Conservation (phyloP, 305 asterid genomes). For the Stenogyne calaminthoides region DNA sequence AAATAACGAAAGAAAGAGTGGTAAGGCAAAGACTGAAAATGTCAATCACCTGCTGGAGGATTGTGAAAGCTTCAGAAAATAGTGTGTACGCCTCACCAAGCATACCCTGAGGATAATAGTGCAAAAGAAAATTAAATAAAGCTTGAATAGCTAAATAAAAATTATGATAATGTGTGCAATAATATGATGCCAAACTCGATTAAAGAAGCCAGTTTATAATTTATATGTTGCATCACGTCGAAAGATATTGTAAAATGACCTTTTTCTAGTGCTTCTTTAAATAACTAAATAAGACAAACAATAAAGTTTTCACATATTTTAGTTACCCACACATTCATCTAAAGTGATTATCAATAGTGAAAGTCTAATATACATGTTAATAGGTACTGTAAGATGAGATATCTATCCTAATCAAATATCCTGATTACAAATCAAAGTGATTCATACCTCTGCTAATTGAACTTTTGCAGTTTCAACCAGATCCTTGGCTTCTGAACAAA, state of each 20-base stretch:
- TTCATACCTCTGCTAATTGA: conserved; percentile 81
- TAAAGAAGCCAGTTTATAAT: not conserved
- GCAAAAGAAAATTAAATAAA: conserved; percentile 12
- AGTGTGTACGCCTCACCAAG: conserved; percentile 73
- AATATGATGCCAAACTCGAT: conserved; percentile 7
- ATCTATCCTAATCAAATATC: conserved; percentile 2
- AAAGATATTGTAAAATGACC: not conserved
- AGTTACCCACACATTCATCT: conserved; percentile 10
- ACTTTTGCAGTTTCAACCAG: conserved; percentile 86
- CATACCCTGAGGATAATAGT: conserved; percentile 56
- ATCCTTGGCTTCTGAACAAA: conserved; percentile 87
- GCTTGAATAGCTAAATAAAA: not conserved
- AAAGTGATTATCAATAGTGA: not conserved
- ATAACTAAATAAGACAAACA: conserved; percentile 13
- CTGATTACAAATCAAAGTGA: conserved; percentile 21
- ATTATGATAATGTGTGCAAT: not conserved
- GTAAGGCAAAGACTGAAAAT: conserved; percentile 4
- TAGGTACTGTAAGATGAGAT: not conserved
- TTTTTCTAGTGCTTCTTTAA: not conserved
- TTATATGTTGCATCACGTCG: not conserved
- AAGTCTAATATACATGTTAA: not conserved
- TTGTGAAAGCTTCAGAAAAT: conserved; percentile 77
- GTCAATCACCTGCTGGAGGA: conserved; percentile 74
- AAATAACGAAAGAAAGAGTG: conserved; percentile 15
- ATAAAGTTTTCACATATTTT: not conserved